Conservation (phyloP, 805 yeast genomes). For the Kazachstania martiniae region DNA sequence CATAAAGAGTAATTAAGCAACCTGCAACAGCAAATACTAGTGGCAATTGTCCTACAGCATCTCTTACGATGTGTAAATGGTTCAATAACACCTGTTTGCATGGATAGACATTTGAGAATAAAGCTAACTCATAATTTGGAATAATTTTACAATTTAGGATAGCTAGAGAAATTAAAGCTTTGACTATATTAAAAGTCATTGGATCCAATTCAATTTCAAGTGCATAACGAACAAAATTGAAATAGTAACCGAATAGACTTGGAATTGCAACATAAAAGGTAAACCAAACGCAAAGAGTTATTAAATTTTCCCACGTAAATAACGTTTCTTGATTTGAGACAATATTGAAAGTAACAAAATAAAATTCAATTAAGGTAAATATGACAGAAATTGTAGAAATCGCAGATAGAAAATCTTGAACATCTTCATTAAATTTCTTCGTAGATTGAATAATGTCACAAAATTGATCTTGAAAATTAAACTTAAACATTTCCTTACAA, state of each 20-base stretch:
- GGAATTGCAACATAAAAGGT: constrained; percentile 11
- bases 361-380: constrained; percentile 15
- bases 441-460: constrained; percentile 13
- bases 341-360: too few species aligned
- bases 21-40: constrained; percentile 3
- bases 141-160: constrained; percentile 4
- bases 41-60: constrained; percentile 2
- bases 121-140: neutral
- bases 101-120: neutral
- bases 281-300: constrained; percentile 15
- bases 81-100: neutral
- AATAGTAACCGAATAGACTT: constrained; percentile 15
- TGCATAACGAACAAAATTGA: constrained; percentile 25
- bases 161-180: constrained; percentile 13
- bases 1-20: constrained; percentile 3
- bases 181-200: constrained; percentile 22
- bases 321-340: too few species aligned
- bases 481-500: constrained; percentile 7
- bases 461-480: constrained; percentile 15
- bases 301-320: too few species aligned
- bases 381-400: constrained; percentile 13
- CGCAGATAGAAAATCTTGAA: constrained; percentile 20
- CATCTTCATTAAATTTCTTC: constrained; percentile 11
- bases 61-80: neutral
- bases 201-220: constrained; percentile 21